phyloP scores from a whole-genome alignment of 148 eudicot species.

The Chenopodium quinoa region DNA sequence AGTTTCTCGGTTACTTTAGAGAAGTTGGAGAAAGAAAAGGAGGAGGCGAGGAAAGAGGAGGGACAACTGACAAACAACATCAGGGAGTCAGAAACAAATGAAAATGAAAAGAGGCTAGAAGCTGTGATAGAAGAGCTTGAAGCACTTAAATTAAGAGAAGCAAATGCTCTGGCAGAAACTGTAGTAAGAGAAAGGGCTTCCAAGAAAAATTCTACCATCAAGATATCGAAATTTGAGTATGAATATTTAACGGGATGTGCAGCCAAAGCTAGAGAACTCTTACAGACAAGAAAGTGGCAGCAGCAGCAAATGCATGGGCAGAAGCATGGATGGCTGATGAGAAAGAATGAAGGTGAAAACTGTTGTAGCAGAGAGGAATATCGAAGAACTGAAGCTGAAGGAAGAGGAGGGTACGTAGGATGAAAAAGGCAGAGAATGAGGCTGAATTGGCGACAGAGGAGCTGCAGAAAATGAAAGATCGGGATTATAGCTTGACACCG shows the following conservation, averaged over 20 bases:
- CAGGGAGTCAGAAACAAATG: conserved; percentile 44
- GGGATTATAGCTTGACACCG: conserved; percentile 35
- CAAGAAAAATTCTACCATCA: conserved; percentile 46
- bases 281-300: conserved; percentile 72
- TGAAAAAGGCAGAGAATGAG: conserved; percentile 18
- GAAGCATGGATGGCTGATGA: conserved; percentile 68
- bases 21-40: conserved; percentile 44
- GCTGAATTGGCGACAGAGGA: conserved; percentile 30
- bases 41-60: conserved; percentile 45
- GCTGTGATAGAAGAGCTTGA: conserved; percentile 62
- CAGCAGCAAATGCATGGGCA: conserved; percentile 75
- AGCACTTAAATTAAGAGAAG: conserved; percentile 52
- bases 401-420: conserved; percentile 39
- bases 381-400: conserved; percentile 34
- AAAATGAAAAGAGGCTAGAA: conserved; percentile 46
- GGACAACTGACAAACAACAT: conserved; percentile 32
- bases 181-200: conserved; percentile 55
- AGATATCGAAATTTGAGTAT: conserved; percentile 73
- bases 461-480: conserved; percentile 27
- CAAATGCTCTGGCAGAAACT: conserved; percentile 45
- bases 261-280: conserved; percentile 50
- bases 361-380: conserved; percentile 35
- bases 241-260: conserved; percentile 72
- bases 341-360: conserved; percentile 52
- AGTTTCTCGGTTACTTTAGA: conserved; percentile 47